phyloP scores from a whole-genome alignment of 129 eudicot species.

The Cynara cardunculus region DNA sequence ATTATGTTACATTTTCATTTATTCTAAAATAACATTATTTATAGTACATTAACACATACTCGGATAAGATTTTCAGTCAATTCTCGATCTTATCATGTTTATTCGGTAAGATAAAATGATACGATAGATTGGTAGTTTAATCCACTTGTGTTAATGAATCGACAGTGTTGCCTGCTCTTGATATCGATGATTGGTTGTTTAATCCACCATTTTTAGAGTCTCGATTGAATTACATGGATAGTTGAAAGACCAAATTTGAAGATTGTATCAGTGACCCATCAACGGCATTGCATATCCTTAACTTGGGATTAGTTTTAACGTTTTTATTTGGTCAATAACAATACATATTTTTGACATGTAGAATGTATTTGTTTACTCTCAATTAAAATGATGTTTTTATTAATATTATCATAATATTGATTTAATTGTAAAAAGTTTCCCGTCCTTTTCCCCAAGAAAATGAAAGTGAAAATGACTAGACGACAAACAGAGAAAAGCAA shows the following conservation, averaged over 20 bases:
- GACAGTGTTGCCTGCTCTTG: too few relatives aligned
- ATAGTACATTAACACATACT: too few relatives aligned
- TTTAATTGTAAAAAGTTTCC: background rate
- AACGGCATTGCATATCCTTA: slow-evolving; percentile 8
- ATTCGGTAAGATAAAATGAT: too few relatives aligned
- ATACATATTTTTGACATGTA: slow-evolving; percentile 17
- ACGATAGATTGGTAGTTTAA: too few relatives aligned
- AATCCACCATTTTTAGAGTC: background rate
- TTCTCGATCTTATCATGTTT: too few relatives aligned
- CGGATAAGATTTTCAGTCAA: too few relatives aligned
- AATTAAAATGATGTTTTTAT: background rate
- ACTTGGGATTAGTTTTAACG: slow-evolving; percentile 1
- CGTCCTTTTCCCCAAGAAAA: slow-evolving; percentile 5
- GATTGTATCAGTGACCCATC: slow-evolving; percentile 3
- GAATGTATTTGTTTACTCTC: background rate
- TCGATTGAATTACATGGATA: background rate
- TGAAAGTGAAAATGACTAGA: too few relatives aligned
- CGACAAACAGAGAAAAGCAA: too few relatives aligned
- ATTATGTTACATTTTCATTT: too few relatives aligned
- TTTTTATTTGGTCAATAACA: slow-evolving; percentile 28
- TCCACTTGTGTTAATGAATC: too few relatives aligned
- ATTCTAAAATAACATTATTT: too few relatives aligned
- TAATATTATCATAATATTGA: background rate
- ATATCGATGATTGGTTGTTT: too few relatives aligned
- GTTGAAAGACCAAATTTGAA: slow-evolving; percentile 5